Conservation (phyloP, 169 alveolate genomes). For the Plasmodium coatneyi region DNA sequence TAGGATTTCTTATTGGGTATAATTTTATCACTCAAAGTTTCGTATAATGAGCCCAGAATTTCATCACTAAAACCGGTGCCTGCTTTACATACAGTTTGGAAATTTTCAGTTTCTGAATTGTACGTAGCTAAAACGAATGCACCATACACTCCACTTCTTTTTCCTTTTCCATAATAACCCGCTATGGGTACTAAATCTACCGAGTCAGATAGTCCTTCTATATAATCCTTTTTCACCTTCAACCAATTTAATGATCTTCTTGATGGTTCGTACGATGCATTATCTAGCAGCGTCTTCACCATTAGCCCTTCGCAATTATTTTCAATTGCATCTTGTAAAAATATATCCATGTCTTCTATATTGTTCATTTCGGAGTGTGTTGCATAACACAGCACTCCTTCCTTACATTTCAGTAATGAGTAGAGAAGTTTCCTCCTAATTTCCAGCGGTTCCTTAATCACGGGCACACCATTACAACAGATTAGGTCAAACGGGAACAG, state of each 20-base stretch:
- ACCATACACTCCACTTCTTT: slow-evolving; percentile 96
- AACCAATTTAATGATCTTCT: slow-evolving; percentile 98
- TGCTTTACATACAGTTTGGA: slow-evolving; percentile 95
- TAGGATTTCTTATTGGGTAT: slow-evolving; percentile 80
- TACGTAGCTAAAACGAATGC: slow-evolving; percentile 96
- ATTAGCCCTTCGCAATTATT: slow-evolving; percentile 98
- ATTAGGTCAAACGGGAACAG: slow-evolving; percentile 95
- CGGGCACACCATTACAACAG: slow-evolving; percentile 90
- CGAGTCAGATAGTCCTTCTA: slow-evolving; percentile 97
- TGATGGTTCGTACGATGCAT: slow-evolving; percentile 98
- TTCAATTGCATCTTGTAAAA: slow-evolving; percentile 88
- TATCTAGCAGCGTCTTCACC: slow-evolving; percentile 96
- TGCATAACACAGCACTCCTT: slow-evolving; percentile 81
- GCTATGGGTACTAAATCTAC: slow-evolving; percentile 99
- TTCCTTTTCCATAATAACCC: slow-evolving; percentile 96
- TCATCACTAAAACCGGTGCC: slow-evolving; percentile 98
- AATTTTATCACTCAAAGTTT: slow-evolving; percentile 88
- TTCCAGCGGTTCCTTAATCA: slow-evolving; percentile 81
- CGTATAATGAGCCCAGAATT: slow-evolving; percentile 86
- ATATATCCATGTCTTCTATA: slow-evolving; percentile 86
- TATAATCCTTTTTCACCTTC: slow-evolving; percentile 98
- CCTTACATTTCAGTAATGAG: slow-evolving; percentile 68
- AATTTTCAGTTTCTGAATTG: slow-evolving; percentile 94
- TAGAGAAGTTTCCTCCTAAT: slow-evolving; percentile 79
- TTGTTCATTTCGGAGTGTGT: slow-evolving; percentile 84